Evolutionary conservation across 441 rosid species (phyloP), one percentile per base, ranked within the genome.

Genomic region (Erysimum cheiri): DNA sequence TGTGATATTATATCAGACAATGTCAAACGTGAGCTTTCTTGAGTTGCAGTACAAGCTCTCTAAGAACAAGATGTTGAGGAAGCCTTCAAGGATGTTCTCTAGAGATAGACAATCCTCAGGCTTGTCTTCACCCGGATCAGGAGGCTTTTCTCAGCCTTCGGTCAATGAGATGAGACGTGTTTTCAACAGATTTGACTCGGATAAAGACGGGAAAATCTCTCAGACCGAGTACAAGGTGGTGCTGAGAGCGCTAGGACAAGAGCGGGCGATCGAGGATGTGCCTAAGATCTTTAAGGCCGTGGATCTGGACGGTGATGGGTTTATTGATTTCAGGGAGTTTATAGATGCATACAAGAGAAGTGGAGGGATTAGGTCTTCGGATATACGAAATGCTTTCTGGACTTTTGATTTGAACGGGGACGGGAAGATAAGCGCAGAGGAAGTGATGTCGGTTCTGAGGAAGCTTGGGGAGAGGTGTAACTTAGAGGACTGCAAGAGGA

Each of bases 221-320:
- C 93, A 82, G 80, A 74, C 72, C 29, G 96, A 91, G 79, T 94
- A 94, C 84, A 87, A 82, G 70, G 91, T 76, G n/a, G 81, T 85
- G 4, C 72, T 94, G 33, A 76, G 87, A 65, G 96, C 94, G 28
- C 26, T 91, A 13, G 83, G 91, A 60, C 91, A 85, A 74, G 87
- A 60, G 13, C 69, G 65, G 67, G 52, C 36, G 47, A 69, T 57
- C 4, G 76, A 29, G 15, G 99, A 88, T 2, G 90, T 87, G 32
- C 82, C 82, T 5, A 83, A 79, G 78, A 92, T 92, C 52, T 92
- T 94, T 71, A 70, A 56, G 49, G 86, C 85, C 8, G 91, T 75
- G 35, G 97, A 94, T 81, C 66, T 88, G 1, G 91, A 92, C 13
- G 90, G 93, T 55, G 96, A 91, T 61, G 98, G 97, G 60, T 94